Conservation (phyloP, 345 rosid species). For the Salix caprea region DNA sequence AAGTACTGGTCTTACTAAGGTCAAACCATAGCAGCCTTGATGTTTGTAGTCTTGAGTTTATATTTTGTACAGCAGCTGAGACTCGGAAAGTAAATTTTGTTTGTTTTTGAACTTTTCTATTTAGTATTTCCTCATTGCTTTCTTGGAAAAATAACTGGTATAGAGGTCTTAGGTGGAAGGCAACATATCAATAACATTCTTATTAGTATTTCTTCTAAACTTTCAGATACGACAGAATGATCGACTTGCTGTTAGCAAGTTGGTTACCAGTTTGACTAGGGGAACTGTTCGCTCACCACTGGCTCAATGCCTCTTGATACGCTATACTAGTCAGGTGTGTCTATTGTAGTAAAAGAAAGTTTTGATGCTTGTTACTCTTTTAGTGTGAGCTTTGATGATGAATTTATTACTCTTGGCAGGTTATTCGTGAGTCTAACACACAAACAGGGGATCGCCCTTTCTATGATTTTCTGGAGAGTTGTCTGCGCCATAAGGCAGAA, state of each 20-base stretch:
- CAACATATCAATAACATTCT: background rate
- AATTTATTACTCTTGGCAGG: slow-evolving; percentile 39
- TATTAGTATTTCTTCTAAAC: background rate
- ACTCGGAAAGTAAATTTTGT: background rate
- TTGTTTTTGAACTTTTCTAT: background rate
- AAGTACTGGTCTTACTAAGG: background rate
- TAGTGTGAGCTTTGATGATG: background rate
- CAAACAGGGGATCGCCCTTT: slow-evolving; percentile 92
- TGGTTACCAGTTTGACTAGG: slow-evolving; percentile 89
- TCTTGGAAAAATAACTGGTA: background rate
- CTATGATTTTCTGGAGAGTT: slow-evolving; percentile 91
- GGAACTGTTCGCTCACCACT: slow-evolving; percentile 94
- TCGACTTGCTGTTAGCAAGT: slow-evolving; percentile 84
- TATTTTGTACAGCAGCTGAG: background rate
- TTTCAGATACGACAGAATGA: slow-evolving; percentile 91
- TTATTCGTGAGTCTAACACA: slow-evolving; percentile 76
- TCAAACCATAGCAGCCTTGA: background rate
- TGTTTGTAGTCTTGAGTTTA: background rate
- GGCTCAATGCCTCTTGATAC: slow-evolving; percentile 93
- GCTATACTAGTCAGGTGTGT: slow-evolving; percentile 85
- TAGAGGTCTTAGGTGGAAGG: background rate
- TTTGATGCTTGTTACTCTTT: background rate
- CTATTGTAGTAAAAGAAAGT: background rate
- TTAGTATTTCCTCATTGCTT: background rate
- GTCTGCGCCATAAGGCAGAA: slow-evolving; percentile 96